Evolutionary conservation across 768 basidiomycete species (phyloP).

Genomic region (Tubosaeta brunneosetosa): DNA sequence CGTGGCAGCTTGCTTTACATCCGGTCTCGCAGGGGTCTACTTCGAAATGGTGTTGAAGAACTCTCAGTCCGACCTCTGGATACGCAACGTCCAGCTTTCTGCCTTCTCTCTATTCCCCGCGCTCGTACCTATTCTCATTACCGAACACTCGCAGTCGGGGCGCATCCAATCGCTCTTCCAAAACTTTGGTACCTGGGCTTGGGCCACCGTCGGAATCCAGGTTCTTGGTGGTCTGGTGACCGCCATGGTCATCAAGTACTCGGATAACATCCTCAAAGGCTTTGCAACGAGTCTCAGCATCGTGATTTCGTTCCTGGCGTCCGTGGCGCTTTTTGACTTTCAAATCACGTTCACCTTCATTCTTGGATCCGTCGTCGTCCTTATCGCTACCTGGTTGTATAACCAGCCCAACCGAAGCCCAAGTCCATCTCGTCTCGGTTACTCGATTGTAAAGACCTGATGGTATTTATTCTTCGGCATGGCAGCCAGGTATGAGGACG

Average conservation of each 20-base stretch:
- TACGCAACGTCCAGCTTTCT: slow-evolving; percentile 93
- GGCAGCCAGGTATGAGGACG: background rate
- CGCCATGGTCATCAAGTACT: slow-evolving; percentile 91
- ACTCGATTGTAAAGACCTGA: slow-evolving; percentile 25
- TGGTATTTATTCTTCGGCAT: background rate
- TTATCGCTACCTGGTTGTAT: slow-evolving; percentile 89
- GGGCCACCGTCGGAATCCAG: slow-evolving; percentile 84
- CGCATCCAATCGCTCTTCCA: slow-evolving; percentile 58
- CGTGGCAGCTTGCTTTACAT: slow-evolving; percentile 87
- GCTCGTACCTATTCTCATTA: slow-evolving; percentile 67
- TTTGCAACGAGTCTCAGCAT: slow-evolving; percentile 95
- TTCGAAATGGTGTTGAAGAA: slow-evolving; percentile 97
- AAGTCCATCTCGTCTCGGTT: slow-evolving; percentile 26
- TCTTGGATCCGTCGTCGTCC: slow-evolving; percentile 77
- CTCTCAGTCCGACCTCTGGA: slow-evolving; percentile 87
- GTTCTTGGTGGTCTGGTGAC: slow-evolving; percentile 91
- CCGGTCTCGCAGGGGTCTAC: slow-evolving; percentile 94
- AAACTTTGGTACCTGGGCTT: slow-evolving; percentile 89
- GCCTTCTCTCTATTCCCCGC: slow-evolving; percentile 92
- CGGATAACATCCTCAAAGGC: slow-evolving; percentile 88
- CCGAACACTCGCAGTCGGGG: slow-evolving; percentile 37
- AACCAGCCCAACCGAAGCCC: slow-evolving; percentile 54
- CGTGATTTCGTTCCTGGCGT: slow-evolving; percentile 90
- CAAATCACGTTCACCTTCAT: slow-evolving; percentile 82
- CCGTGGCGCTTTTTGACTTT: slow-evolving; percentile 87